These are phyloP conservation scores for Gnomoniopsis smithogilvyi DNA, from an alignment of 2,329 filamentous ascomycete genomes.

Conservation along the genomic window DNA sequence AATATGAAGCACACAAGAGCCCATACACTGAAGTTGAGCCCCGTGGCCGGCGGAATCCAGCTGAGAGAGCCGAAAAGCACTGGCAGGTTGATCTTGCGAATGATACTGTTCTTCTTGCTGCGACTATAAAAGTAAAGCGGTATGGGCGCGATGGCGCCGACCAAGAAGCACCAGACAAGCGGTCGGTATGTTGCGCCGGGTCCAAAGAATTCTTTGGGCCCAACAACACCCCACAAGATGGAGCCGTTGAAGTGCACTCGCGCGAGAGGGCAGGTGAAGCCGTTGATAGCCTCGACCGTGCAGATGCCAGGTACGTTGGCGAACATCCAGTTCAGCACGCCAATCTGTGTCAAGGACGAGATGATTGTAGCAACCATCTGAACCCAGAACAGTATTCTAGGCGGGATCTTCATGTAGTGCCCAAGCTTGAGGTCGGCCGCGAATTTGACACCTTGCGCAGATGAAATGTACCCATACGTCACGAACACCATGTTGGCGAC, in stretches of 20 bases:
- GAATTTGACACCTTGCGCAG: slow-evolving; percentile 86
- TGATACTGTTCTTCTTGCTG: slow-evolving; percentile 55
- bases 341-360: slow-evolving; percentile 77
- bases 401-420: slow-evolving; percentile 85
- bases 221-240: slow-evolving; percentile 87
- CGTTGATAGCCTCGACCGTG: slow-evolving; percentile 75
- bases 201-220: slow-evolving; percentile 79
- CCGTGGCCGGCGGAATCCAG: slow-evolving; percentile 85
- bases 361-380: slow-evolving; percentile 74
- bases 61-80: slow-evolving; percentile 78
- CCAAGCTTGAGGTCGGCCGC: slow-evolving; percentile 83
- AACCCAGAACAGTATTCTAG: slow-evolving; percentile 73
- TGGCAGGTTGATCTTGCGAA: slow-evolving; percentile 76
- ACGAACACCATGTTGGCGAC: slow-evolving; percentile 94
- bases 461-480: slow-evolving; percentile 87
- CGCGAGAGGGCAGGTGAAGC: slow-evolving; percentile 84
- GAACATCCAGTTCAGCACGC: slow-evolving; percentile 90
- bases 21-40: slow-evolving; percentile 87
- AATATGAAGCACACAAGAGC: slow-evolving; percentile 81
- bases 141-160: slow-evolving; percentile 73
- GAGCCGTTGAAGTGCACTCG: slow-evolving; percentile 88
- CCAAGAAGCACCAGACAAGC: slow-evolving; percentile 77
- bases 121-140: slow-evolving; percentile 70
- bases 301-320: slow-evolving; percentile 72
- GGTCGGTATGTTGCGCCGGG: slow-evolving; percentile 69